Evolutionary conservation across 140 eudicot species (phyloP).

Genomic region (Bidens hawaiensis): DNA sequence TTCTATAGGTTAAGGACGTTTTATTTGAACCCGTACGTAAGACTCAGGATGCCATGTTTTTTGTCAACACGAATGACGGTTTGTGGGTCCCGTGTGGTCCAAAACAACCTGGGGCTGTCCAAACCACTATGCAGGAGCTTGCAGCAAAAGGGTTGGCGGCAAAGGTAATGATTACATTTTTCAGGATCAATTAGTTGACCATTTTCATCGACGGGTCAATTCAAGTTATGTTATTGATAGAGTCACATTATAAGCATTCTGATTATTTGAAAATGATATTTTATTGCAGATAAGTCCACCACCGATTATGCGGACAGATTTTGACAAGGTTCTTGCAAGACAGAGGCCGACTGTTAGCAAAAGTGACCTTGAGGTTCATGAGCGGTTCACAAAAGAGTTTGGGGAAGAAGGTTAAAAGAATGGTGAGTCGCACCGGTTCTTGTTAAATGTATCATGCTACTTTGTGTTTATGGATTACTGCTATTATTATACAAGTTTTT

Average conservation of each 20-base stretch:
- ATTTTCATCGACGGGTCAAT: too few relatives aligned
- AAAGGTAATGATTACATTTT: slow-evolving; percentile 47
- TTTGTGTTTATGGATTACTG: slow-evolving; percentile 6
- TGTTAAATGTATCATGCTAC: slow-evolving; percentile 20
- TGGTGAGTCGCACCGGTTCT: slow-evolving; percentile 12
- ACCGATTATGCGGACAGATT: slow-evolving; percentile 75
- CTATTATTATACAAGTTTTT: slow-evolving; percentile 15
- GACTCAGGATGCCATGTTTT: slow-evolving; percentile 97
- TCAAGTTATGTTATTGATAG: neutral
- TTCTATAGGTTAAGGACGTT: slow-evolving; percentile 85
- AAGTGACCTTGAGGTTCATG: slow-evolving; percentile 93
- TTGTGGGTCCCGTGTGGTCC: slow-evolving; percentile 98
- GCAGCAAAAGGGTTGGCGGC: slow-evolving; percentile 86
- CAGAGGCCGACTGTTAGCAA: slow-evolving; percentile 99
- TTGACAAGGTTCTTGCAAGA: slow-evolving; percentile 82
- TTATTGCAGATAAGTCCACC: slow-evolving; percentile 83
- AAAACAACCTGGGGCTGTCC: slow-evolving; percentile 84
- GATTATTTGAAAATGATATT: too few relatives aligned
- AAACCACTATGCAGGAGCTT: slow-evolving; percentile 88
- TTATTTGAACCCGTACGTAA: slow-evolving; percentile 98
- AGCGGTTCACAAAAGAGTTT: slow-evolving; percentile 92
- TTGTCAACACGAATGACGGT: slow-evolving; percentile 55
- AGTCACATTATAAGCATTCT: neutral
- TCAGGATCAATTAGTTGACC: neutral
- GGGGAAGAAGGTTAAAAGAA: slow-evolving; percentile 90